A percentile compares a stretch with the other conserved stretches of the same genome.
phyloP scores from a whole-genome alignment of 768 basidiomycete species.

The Lactifluus piperatus region DNA sequence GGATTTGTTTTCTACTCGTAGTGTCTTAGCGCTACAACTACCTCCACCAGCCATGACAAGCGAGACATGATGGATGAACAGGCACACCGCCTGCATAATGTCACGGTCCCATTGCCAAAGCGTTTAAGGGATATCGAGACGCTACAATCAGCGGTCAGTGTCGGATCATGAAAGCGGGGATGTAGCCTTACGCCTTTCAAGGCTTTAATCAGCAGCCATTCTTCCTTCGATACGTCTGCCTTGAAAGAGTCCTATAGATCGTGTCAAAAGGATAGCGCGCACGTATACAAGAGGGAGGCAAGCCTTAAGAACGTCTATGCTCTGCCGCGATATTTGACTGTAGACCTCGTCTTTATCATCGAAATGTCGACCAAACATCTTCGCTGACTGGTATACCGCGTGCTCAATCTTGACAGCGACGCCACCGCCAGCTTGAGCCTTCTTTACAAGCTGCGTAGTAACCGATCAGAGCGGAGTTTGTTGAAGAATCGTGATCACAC shows the following conservation, averaged over 20 bases:
- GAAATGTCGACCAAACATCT: constrained; percentile 94
- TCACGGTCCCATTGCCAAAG: not conserved
- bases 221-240: constrained; percentile 79
- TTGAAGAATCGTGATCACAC: constrained; percentile 19
- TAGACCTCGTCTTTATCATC: constrained; percentile 92
- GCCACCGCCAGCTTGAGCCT: constrained; percentile 88
- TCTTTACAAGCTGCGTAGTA: constrained; percentile 67
- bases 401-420: constrained; percentile 99
- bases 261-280: constrained; percentile 7
- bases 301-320: constrained; percentile 94
- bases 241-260: constrained; percentile 66
- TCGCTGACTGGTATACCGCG: constrained; percentile 89
- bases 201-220: constrained; percentile 87
- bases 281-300: not conserved
- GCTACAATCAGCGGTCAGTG: constrained; percentile 23
- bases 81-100: not conserved
- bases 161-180: not conserved
- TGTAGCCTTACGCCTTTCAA: constrained; percentile 61
- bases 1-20: not conserved
- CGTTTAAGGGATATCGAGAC: constrained; percentile 30
- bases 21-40: not conserved
- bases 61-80: not conserved
- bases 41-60: not conserved
- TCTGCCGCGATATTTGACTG: constrained; percentile 83
- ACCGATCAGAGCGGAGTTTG: not conserved